A percentile compares a stretch with the other conserved stretches of the same genome.
Conservation (phyloP, 441 rosid genomes). For the Oxalis stricta region DNA sequence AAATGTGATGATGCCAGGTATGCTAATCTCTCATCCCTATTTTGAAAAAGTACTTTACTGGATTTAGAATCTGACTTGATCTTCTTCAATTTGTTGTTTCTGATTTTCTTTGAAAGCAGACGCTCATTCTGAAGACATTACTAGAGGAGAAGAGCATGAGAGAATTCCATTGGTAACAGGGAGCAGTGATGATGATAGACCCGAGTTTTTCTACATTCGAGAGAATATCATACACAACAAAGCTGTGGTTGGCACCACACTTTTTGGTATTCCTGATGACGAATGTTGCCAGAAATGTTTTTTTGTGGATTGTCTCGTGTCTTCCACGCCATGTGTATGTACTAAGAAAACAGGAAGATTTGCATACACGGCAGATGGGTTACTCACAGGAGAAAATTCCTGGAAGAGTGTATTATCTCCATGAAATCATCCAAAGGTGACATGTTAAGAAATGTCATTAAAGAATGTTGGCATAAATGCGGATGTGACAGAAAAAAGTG, state of each 20-base stretch:
- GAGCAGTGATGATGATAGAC: not conserved
- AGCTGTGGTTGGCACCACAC: not conserved
- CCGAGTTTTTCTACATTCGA: conserved; percentile 1
- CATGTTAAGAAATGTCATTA: conserved; percentile 1
- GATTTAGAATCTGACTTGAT: too few relatives aligned
- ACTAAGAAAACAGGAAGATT: conserved; percentile 6
- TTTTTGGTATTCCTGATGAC: not conserved
- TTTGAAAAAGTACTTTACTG: too few relatives aligned
- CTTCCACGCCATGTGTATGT: conserved; percentile 5
- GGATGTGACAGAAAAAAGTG: conserved; percentile 4
- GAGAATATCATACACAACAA: not conserved
- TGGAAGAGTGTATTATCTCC: conserved; percentile 1
- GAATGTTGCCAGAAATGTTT: conserved; percentile 6
- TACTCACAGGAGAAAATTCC: conserved; percentile 2
- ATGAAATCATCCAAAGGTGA: conserved; percentile 4
- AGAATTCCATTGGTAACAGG: not conserved
- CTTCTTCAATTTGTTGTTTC: too few relatives aligned
- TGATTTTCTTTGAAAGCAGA: not conserved
- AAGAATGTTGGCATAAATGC: conserved; percentile 13
- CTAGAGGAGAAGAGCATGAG: conserved; percentile 3
- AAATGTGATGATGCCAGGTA: too few relatives aligned
- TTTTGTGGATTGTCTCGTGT: conserved; percentile 1
- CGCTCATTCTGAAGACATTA: conserved; percentile 3
- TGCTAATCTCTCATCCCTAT: too few relatives aligned
- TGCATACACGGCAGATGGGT: conserved; percentile 6